Conservation (phyloP, 495 filamentous ascomycete genomes). For the Lichenothelia convexa region DNA sequence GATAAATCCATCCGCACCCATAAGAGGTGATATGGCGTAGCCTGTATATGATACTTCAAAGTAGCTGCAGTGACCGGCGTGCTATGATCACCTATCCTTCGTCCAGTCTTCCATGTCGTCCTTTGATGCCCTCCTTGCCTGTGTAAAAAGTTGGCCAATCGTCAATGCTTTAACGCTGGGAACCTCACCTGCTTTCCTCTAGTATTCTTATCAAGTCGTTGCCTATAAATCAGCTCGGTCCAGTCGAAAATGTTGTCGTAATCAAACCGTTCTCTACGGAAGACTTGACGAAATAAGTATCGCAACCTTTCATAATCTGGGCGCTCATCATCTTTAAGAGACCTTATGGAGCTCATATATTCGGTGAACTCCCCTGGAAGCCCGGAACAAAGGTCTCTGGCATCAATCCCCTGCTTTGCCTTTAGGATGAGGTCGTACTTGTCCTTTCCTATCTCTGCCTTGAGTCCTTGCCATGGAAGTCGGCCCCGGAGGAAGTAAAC, state of each 20-base stretch:
- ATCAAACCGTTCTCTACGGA: slow-evolving; percentile 6
- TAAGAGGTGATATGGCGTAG: too few species aligned
- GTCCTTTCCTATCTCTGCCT: slow-evolving; percentile 2
- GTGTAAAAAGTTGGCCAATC: too few species aligned
- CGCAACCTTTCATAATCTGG: slow-evolving; percentile 9
- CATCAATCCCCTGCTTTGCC: slow-evolving; percentile 5
- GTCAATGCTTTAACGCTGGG: too few species aligned
- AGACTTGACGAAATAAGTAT: slow-evolving; percentile 8
- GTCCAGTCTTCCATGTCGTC: too few species aligned
- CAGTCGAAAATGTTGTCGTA: slow-evolving; percentile 15
- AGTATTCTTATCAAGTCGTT: too few species aligned
- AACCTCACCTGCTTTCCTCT: too few species aligned
- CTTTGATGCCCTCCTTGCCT: too few species aligned
- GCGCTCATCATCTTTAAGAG: slow-evolving; percentile 2
- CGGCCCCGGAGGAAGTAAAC: slow-evolving; percentile 21
- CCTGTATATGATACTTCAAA: too few species aligned
- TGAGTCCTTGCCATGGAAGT: slow-evolving; percentile 23
- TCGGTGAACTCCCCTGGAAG: slow-evolving; percentile 8
- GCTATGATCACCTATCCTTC: too few species aligned
- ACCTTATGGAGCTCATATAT: slow-evolving; percentile 11
- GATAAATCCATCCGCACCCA: too few species aligned
- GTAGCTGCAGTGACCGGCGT: too few species aligned
- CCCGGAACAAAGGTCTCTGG: slow-evolving; percentile 5
- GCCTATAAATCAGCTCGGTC: slow-evolving; percentile 11
- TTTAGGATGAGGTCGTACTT: slow-evolving; percentile 8